Base-by-base conservation (phyloP, 768 basidiomycete genomes). In the Termitomyces heimii region DNA sequence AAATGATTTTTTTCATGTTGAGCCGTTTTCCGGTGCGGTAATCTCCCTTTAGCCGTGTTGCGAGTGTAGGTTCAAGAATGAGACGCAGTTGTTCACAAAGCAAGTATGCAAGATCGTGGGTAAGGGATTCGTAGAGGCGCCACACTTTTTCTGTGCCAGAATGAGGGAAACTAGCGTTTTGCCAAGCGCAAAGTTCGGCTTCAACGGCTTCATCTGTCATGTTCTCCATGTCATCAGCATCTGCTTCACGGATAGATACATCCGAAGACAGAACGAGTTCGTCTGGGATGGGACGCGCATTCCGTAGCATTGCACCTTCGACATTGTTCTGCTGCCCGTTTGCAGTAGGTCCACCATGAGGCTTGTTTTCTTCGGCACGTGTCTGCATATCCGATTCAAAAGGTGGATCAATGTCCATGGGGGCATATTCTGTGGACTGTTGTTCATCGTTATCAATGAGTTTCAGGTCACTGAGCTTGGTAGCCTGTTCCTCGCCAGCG, bases 1-100 rank as follows among this genome's bases (percentile, higher is more conserved):
- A 85, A 59, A 99, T 95, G 70, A 98, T 93, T 73, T 95, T 95
- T 70, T 95, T 94, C 96, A 98, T 98, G 72, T 98, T 98, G 31
- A 99, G 82, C 20, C 96, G 82, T 73, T 99, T 99, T 53, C 97
- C 97, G 0, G 92, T 95, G 31, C 95, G 89, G 71, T 97, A 99
- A 75, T 98, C 97, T 39, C 97, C 97, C 72, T 90, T 89, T 44
- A 99, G 78, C 22, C 97, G 83, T 6, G 96, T 97, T 5, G 97
- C 94, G 49, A 90, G 77, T 0, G 96, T 98, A 0, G 97, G 97
- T 61, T 95, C 94, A 37, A 99, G 81, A 68, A 98, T 96, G 34
- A 98, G 88, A 26, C 97, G 90, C 18, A 98, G 83, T 67, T 98
- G 95, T 72, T 98, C 97, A 67, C 95, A 98, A 22, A 99, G 84